Evolutionary conservation across 2,329 filamentous ascomycete genomes (phyloP).

Genomic region (Colletotrichum cordylinicola): DNA sequence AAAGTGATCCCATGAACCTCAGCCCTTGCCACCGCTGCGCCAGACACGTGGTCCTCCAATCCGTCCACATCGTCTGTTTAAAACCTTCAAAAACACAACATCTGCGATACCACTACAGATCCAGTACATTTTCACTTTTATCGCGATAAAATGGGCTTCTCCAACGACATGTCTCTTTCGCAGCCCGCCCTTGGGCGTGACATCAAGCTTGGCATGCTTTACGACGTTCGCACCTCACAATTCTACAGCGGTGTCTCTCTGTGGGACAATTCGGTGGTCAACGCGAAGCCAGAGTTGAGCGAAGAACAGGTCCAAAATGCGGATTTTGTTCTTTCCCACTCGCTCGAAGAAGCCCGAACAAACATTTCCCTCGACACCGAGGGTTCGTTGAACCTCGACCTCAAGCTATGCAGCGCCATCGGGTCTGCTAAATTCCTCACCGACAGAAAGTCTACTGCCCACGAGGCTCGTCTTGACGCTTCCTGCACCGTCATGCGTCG

Average conservation of each 20-base stretch:
- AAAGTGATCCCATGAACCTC: not conserved
- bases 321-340: not conserved
- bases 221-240: not conserved
- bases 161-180: not conserved
- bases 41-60: not conserved
- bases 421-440: not conserved
- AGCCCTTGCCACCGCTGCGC: not conserved
- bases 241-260: not conserved
- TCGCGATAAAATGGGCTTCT: not conserved
- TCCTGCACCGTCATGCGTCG: not conserved
- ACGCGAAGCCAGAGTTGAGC: not conserved
- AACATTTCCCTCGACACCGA: not conserved
- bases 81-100: not conserved
- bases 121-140: too few species aligned
- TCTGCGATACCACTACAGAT: too few species aligned
- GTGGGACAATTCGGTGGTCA: not conserved
- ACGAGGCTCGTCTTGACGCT: not conserved
- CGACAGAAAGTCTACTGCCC: not conserved
- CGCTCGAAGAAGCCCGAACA: not conserved
- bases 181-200: not conserved
- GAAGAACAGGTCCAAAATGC: not conserved
- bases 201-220: not conserved
- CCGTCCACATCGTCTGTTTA: not conserved
- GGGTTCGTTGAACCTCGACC: not conserved
- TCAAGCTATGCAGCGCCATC: not conserved